These are phyloP conservation scores for Chlorella sp. DNA, from an alignment of 139 green algal genomes.

Conservation along the genomic window DNA sequence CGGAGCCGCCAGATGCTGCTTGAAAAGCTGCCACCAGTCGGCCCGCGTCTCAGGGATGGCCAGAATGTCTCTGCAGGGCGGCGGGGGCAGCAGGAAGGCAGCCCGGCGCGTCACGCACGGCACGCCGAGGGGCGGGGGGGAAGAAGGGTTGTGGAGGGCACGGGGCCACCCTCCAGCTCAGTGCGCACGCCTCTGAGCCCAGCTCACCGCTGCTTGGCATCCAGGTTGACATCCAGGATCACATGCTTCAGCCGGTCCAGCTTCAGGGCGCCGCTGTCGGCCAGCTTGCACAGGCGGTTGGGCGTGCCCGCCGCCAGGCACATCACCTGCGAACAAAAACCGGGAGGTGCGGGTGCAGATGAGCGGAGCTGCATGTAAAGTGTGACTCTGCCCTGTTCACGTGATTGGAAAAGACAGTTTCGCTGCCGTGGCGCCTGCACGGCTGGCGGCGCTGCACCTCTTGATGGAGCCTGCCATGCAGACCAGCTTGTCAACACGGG, in stretches of 20 bases:
- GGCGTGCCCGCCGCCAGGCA: constrained; percentile 53
- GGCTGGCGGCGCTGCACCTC: too few relatives aligned
- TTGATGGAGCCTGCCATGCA: too few relatives aligned
- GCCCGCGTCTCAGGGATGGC: constrained; percentile 52
- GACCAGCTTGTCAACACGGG: too few relatives aligned
- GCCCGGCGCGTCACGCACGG: too few relatives aligned
- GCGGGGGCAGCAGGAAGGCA: neutral
- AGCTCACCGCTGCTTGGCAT: constrained; percentile 55
- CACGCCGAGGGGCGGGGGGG: too few relatives aligned
- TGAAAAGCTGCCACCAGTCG: constrained; percentile 58
- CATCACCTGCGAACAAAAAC: neutral
- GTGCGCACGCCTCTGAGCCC: too few relatives aligned
- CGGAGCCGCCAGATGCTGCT: constrained; percentile 32
- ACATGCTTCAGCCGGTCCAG: constrained; percentile 46
- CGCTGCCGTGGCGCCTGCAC: too few relatives aligned
- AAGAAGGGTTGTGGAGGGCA: too few relatives aligned
- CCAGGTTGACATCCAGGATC: constrained; percentile 54
- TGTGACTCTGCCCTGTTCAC: too few relatives aligned
- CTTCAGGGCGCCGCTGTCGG: constrained; percentile 41
- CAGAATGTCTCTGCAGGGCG: constrained; percentile 48
- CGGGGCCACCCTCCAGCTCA: too few relatives aligned
- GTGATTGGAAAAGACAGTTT: too few relatives aligned
- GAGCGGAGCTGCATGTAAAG: too few relatives aligned
- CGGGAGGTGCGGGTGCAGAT: neutral
- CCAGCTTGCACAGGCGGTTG: constrained; percentile 56